These are phyloP conservation scores for Penicillium sp. DNA, from an alignment of 2,329 filamentous ascomycete genomes.

Conservation along the genomic window DNA sequence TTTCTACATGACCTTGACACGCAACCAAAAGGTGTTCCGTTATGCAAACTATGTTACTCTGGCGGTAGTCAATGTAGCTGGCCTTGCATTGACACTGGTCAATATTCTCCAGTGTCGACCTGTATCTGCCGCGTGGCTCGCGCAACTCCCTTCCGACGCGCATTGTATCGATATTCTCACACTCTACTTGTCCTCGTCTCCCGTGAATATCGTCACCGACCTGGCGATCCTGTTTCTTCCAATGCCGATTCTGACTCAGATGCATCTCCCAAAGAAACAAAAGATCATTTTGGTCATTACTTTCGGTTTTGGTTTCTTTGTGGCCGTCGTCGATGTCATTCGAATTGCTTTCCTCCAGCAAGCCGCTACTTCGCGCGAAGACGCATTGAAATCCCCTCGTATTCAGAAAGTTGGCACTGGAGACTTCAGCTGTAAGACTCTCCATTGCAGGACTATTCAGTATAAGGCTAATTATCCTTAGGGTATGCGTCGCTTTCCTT, in stretches of 20 bases:
- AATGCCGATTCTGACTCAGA: conserved; percentile 81
- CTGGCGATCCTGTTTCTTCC: conserved; percentile 83
- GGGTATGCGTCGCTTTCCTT: conserved; percentile 81
- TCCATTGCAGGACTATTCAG: background rate
- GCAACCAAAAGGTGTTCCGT: conserved; percentile 73
- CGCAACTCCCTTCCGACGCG: conserved; percentile 46
- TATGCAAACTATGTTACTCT: conserved; percentile 80
- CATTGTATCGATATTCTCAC: conserved; percentile 63
- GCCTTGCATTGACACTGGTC: conserved; percentile 75
- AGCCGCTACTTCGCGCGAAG: conserved; percentile 51
- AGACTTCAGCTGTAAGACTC: conserved; percentile 53
- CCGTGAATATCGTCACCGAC: conserved; percentile 89
- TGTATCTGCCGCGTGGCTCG: conserved; percentile 65
- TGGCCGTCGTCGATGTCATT: conserved; percentile 82
- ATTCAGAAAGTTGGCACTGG: conserved; percentile 42
- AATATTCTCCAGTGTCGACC: conserved; percentile 86
- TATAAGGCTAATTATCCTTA: conserved; percentile 43
- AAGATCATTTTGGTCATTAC: conserved; percentile 85
- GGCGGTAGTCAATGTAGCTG: conserved; percentile 73
- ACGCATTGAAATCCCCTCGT: conserved; percentile 27
- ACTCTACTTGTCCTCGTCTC: conserved; percentile 71
- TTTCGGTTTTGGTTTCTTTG: conserved; percentile 83
- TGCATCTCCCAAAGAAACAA: conserved; percentile 80
- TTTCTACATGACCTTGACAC: conserved; percentile 83
- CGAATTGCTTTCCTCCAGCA: conserved; percentile 86